A percentile compares a stretch with the other conserved stretches of the same genome.
These are phyloP conservation scores for Podaxis mareebaensis DNA, from an alignment of 768 basidiomycete genomes.

Conservation along the genomic window DNA sequence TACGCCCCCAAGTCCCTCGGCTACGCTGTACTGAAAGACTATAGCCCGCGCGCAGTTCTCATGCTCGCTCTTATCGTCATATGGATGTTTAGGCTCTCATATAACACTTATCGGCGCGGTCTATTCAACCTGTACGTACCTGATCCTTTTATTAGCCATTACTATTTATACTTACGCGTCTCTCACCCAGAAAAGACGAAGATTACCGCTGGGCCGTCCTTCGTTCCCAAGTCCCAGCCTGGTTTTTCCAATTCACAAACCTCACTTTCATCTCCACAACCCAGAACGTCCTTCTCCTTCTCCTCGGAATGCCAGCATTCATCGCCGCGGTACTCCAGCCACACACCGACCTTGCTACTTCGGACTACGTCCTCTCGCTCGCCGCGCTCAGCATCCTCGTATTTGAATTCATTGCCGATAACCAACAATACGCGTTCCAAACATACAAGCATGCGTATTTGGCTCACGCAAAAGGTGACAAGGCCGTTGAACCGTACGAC, in stretches of 20 bases:
- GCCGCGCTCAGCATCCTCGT: constrained; percentile 60
- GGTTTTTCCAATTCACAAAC: constrained; percentile 46
- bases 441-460: constrained; percentile 65
- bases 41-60: constrained; percentile 70
- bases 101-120: constrained; percentile 84
- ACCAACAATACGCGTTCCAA: constrained; percentile 88
- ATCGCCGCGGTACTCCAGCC: constrained; percentile 55
- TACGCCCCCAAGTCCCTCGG: constrained; percentile 53
- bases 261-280: constrained; percentile 73
- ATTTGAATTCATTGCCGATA: constrained; percentile 84
- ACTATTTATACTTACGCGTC: neutral
- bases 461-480: constrained; percentile 30
- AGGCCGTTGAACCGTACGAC: constrained; percentile 40
- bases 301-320: constrained; percentile 64
- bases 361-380: constrained; percentile 64
- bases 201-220: constrained; percentile 92
- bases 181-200: constrained; percentile 62
- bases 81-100: constrained; percentile 72
- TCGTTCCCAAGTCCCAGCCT: constrained; percentile 48
- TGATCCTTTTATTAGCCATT: neutral
- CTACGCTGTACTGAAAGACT: constrained; percentile 42
- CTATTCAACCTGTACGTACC: constrained; percentile 66
- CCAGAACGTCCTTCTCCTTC: constrained; percentile 81
- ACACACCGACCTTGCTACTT: constrained; percentile 47
- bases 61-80: constrained; percentile 71